A percentile compares a stretch with the other conserved stretches of the same genome.
Evolutionary conservation across 2,329 filamentous ascomycete genomes (phyloP).

Genomic region (Fusarium veterinarium): DNA sequence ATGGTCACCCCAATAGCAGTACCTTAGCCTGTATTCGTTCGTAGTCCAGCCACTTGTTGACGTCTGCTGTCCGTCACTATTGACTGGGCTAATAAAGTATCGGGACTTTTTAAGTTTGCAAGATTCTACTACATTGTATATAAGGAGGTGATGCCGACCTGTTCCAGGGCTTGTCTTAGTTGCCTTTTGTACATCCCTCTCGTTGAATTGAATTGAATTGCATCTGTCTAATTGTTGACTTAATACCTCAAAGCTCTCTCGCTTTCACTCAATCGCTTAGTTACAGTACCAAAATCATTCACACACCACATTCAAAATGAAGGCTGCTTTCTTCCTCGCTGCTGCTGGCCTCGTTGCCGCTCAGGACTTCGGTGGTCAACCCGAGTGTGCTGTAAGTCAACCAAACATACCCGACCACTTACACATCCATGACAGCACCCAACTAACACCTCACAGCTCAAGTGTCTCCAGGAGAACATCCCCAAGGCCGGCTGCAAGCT

Average conservation of each 20-base stretch:
- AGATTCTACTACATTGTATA: not conserved
- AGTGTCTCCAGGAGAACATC: conserved; percentile 53
- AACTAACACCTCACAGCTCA: conserved; percentile 35
- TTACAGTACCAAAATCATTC: not conserved
- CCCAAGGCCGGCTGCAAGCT: conserved; percentile 51
- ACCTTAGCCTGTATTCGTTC: conserved; percentile 4
- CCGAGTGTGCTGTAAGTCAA: conserved; percentile 56
- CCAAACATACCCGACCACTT: not conserved
- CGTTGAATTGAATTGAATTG: conserved; percentile 1
- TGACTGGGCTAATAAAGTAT: not conserved
- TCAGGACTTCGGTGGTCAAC: conserved; percentile 52
- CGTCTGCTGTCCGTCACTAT: not conserved
- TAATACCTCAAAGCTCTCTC: conserved; percentile 4
- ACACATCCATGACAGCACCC: not conserved
- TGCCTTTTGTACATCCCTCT: not conserved
- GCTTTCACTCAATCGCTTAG: conserved; percentile 16
- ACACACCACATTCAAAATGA: conserved; percentile 51
- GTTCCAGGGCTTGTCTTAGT: not conserved
- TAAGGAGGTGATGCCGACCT: conserved; percentile 15
- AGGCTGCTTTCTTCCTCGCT: conserved; percentile 51
- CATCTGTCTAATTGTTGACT: not conserved
- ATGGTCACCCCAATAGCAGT: not conserved
- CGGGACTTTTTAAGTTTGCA: conserved; percentile 1
- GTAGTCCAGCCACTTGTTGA: conserved; percentile 1
- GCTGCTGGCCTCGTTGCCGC: conserved; percentile 52